Base-by-base conservation (phyloP, 192 early-diverging fungal genomes). In the Endogone sp. region DNA sequence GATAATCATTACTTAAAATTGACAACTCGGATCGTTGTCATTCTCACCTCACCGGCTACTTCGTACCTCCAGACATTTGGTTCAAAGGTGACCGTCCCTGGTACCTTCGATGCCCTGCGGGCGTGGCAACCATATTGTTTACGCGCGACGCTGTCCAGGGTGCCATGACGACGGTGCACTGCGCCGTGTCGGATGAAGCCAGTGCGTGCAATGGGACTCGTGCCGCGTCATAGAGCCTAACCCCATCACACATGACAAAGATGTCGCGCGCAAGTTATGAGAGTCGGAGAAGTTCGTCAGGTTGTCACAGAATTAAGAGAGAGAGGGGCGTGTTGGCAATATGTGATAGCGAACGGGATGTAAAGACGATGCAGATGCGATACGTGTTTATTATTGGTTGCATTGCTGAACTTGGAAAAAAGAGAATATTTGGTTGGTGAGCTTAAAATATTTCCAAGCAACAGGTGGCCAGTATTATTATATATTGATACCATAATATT, bases 91-190 rank as follows among this genome's bases (percentile, higher is more conserved):
- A 64, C 54, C 25, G 54, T 31, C 32, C 32, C 37, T 49, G 29
- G 2, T 64, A 13, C 63, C 63, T n/a, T 23, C 11, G 30, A 13
- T 32, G 26, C 10, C 25, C 11, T 9, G 8, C 3, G 3, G 11
- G 24, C 16, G 8, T 67, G 49, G 44, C 29, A 23, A 44, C 37
- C 1, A 2, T 56, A 11, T 8, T 9, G 49, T n/a, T n/a, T n/a
- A 24, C 55, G 3, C 32, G 32, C 54, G 27, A 2, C 8, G 9
- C 13, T 2, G 65, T 56, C 2, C 44, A 44, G 56, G 65, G 65
- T 9, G 65, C 65, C 0, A 44, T 56, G 54, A 67, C 65, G 23
- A 67, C 44, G 24, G 54, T 67, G 22, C 65, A 67, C 56, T 37
- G 24, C 11, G 65, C 65, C 23, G 56, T 56, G 29, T 67, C 65